Evolutionary conservation across 192 early-diverging fungal genomes (phyloP).

Genomic region (Entomortierella parvispora): DNA sequence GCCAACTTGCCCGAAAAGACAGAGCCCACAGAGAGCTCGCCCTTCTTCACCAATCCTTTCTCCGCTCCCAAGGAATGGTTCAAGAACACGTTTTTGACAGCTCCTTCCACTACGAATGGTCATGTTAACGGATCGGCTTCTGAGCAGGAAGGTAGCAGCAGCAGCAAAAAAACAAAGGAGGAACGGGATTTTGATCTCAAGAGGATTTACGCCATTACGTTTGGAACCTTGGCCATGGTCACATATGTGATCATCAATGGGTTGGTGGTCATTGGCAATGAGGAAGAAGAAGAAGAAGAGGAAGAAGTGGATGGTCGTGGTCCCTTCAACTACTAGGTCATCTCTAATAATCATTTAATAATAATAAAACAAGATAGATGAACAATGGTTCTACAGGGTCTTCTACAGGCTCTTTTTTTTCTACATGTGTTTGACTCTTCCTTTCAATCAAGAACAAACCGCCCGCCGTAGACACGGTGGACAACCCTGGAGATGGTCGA

Average conservation of each 20-base stretch:
- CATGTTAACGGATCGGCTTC: no score
- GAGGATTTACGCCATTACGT: slow-evolving; percentile 59
- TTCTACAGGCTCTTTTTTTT: not conserved
- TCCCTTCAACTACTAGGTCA: not conserved
- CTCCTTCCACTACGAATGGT: no score
- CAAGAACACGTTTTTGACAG: slow-evolving; percentile 34
- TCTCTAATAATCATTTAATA: no score
- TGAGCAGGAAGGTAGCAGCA: slow-evolving; percentile 46
- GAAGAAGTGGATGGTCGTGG: not conserved
- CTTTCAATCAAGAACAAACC: slow-evolving; percentile 14
- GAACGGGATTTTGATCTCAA: slow-evolving; percentile 65
- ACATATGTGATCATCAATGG: slow-evolving; percentile 71
- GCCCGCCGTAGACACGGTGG: slow-evolving; percentile 14
- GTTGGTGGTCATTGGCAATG: slow-evolving; percentile 61
- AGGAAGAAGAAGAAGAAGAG: slow-evolving; percentile 4
- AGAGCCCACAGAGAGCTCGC: slow-evolving; percentile 43
- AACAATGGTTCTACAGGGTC: not conserved
- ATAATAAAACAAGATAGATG: no score
- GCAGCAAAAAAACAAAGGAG: slow-evolving; percentile 46
- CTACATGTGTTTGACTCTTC: not conserved
- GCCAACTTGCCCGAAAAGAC: slow-evolving; percentile 40
- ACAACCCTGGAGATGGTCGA: slow-evolving; percentile 1
- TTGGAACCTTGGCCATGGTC: slow-evolving; percentile 56
- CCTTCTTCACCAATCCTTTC: slow-evolving; percentile 51
- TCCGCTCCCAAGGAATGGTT: slow-evolving; percentile 54